A percentile compares a stretch with the other conserved stretches of the same genome.
These are phyloP conservation scores for Trichoderma afroharzianum DNA, from an alignment of 2,329 filamentous ascomycete genomes.

Conservation along the genomic window DNA sequence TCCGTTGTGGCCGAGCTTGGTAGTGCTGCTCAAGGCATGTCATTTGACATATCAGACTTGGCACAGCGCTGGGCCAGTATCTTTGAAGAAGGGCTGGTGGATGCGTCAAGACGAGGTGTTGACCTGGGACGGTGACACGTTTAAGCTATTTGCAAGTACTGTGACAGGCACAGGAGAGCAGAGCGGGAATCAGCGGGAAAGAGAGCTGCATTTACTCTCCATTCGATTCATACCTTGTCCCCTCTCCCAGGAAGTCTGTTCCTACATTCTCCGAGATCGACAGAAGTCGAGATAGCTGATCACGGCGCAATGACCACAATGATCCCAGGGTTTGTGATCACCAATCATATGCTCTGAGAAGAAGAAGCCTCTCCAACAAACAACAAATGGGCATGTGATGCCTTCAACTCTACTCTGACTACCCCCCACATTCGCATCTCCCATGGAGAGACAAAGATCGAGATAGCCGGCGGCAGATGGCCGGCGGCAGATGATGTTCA, in stretches of 20 bases:
- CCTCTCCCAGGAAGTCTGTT: background rate
- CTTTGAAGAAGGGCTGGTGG: slow-evolving; percentile 34
- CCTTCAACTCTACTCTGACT: background rate
- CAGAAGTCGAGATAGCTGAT: background rate
- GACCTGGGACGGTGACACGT: slow-evolving; percentile 10
- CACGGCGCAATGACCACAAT: background rate
- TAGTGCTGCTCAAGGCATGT: background rate
- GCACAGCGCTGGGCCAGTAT: slow-evolving; percentile 33
- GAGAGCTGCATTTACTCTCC: background rate
- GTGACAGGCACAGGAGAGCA: background rate
- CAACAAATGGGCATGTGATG: background rate
- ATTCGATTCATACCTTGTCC: background rate
- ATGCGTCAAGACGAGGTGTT: slow-evolving; percentile 27
- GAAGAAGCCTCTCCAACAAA: background rate
- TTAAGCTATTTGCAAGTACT: background rate
- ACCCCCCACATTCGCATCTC: background rate
- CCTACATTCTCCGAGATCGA: background rate
- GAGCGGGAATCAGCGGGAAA: background rate
- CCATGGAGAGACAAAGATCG: background rate
- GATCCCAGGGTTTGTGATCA: background rate
- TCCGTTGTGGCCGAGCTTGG: slow-evolving; percentile 58
- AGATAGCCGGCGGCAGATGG: background rate
- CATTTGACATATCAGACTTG: slow-evolving; percentile 29
- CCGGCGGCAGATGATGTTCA: background rate
- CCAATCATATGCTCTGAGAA: background rate